Percentiles rank a stretch among this genome's conserved stretches.
phyloP scores from a whole-genome alignment of 106 monocot genomes.

The Phalaenopsis aphrodite region DNA sequence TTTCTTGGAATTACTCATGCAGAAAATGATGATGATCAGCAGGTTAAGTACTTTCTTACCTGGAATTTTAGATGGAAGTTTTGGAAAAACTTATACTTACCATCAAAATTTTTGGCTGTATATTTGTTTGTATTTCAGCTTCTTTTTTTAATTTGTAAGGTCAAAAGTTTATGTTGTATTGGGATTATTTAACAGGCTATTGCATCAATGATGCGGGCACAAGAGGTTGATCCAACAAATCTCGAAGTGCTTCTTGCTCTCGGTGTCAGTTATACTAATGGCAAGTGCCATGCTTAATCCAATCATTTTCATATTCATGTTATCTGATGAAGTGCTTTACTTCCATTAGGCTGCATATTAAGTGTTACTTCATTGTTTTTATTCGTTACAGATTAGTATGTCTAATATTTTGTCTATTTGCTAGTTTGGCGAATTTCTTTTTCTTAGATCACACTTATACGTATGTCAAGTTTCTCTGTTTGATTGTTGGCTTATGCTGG shows the following conservation, averaged over 20 bases:
- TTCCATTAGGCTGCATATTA: background rate
- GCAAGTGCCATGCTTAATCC: conserved; percentile 20
- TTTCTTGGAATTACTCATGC: conserved; percentile 97
- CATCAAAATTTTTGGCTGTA: background rate
- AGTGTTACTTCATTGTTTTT: background rate
- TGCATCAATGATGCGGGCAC: conserved; percentile 95
- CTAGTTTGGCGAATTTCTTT: background rate
- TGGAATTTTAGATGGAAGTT: background rate
- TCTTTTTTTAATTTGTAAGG: background rate
- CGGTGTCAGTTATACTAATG: conserved; percentile 99
- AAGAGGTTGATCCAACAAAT: conserved; percentile 85
- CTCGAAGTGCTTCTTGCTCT: conserved; percentile 96
- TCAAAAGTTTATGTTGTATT: background rate
- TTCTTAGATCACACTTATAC: background rate
- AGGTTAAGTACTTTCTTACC: conserved; percentile 32
- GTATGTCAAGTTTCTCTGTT: background rate
- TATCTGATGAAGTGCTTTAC: background rate
- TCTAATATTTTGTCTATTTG: background rate
- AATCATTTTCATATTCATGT: background rate
- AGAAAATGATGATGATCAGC: conserved; percentile 99
- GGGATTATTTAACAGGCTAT: conserved; percentile 60
- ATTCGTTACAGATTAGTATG: background rate
- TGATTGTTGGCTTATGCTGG: background rate
- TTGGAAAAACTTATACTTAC: background rate
- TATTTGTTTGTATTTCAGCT: background rate